These are phyloP conservation scores for Neopestalotiopsis rosae DNA, from an alignment of 2,329 filamentous ascomycete species.

Conservation along the genomic window DNA sequence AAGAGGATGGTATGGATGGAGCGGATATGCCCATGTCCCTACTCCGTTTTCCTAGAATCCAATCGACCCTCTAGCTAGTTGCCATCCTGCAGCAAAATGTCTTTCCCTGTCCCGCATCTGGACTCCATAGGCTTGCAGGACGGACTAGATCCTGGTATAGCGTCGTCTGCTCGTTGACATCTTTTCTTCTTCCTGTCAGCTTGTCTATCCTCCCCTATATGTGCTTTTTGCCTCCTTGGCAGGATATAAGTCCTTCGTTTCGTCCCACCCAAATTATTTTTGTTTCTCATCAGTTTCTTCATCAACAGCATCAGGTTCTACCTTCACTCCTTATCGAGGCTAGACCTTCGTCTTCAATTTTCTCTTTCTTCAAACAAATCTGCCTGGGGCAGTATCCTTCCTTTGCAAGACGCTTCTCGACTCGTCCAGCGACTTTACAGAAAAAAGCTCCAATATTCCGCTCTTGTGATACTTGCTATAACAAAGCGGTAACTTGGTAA, in stretches of 20 bases:
- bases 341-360: conserved; percentile 36
- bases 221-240: conserved; percentile 26
- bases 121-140: conserved; percentile 30
- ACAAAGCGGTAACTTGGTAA: no score
- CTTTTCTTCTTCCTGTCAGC: conserved; percentile 16
- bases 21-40: conserved; percentile 33
- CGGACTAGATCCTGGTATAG: conserved; percentile 25
- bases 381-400: conserved; percentile 50
- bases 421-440: conserved; percentile 13
- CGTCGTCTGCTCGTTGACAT: conserved; percentile 20
- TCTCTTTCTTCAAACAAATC: conserved; percentile 32
- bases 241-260: conserved; percentile 35
- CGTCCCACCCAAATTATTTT: conserved; percentile 36
- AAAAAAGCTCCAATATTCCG: conserved; percentile 8
- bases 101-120: conserved; percentile 27
- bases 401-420: conserved; percentile 35
- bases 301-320: conserved; percentile 38
- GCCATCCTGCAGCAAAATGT: conserved; percentile 40
- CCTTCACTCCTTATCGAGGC: conserved; percentile 44
- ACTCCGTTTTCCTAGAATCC: conserved; percentile 37
- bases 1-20: conserved; percentile 1
- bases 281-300: conserved; percentile 39
- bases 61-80: conserved; percentile 37
- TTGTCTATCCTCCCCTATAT: conserved; percentile 21
- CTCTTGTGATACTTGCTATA: conserved; percentile 11